Conservation (phyloP, 225 moss, liverwort and hornwort genomes). For the Rhytidiadelphus loreus region DNA sequence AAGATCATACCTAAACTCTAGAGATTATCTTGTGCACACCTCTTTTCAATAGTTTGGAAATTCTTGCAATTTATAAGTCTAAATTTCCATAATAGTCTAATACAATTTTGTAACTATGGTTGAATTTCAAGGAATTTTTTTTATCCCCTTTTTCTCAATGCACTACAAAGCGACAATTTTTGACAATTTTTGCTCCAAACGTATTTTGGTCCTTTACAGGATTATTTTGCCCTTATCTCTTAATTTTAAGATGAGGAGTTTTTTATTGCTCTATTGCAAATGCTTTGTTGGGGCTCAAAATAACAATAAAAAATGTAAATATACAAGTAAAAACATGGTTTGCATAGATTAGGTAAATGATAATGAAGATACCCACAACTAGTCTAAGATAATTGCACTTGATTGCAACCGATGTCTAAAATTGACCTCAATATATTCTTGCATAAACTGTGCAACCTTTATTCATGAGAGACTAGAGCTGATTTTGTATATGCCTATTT, state of each 20-base stretch:
- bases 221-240: neutral
- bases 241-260: neutral
- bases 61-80: neutral
- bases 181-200: neutral
- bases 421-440: neutral
- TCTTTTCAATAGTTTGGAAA: neutral
- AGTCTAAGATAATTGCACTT: neutral
- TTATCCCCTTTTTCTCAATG: fast-evolving
- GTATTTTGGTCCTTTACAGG: fast-evolving
- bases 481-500: neutral
- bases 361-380: neutral
- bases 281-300: fast-evolving
- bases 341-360: neutral
- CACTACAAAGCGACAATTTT: neutral
- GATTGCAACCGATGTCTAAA: neutral
- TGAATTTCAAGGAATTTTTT: neutral
- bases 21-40: neutral
- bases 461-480: neutral
- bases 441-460: neutral
- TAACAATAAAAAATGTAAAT: neutral
- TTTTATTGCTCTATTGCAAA: neutral
- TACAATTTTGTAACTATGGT: neutral
- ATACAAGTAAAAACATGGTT: neutral
- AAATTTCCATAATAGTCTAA: neutral
- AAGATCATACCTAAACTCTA: fast-evolving